phyloP scores from a whole-genome alignment of 495 filamentous ascomycete genomes.

The Penicillium canariense region DNA sequence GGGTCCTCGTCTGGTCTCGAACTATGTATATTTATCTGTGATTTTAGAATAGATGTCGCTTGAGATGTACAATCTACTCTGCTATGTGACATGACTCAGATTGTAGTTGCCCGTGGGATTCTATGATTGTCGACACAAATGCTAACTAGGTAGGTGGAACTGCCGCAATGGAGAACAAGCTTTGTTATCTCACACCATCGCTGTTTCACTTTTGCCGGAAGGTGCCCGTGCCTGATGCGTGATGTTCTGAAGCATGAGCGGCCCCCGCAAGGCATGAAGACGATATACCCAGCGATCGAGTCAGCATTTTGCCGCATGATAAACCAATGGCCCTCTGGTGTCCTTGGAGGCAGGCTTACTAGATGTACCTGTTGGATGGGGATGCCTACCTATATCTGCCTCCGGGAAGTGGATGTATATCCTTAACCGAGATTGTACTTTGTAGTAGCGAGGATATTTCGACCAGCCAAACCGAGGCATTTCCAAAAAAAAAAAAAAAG shows the following conservation, averaged over 20 bases:
- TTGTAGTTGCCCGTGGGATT: no score
- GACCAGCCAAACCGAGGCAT: not conserved
- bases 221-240: not conserved
- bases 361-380: no score
- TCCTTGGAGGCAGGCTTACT: not conserved
- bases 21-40: constrained; percentile 23
- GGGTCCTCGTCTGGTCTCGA: not conserved
- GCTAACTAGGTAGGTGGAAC: no score
- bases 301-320: no score
- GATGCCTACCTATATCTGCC: no score
- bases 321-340: no score
- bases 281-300: no score
- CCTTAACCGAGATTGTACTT: no score
- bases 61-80: constrained; percentile 25
- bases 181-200: not conserved
- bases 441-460: not conserved
- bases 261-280: not conserved
- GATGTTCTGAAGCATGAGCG: not conserved
- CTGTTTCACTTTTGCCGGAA: not conserved
- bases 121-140: no score
- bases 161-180: not conserved
- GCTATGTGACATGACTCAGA: constrained; percentile 9
- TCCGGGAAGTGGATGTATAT: no score
- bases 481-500: not conserved
- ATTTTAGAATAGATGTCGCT: constrained; percentile 17